These are phyloP conservation scores for Allomyces arbusculus DNA, from an alignment of 192 early-diverging fungal genomes.

Conservation along the genomic window DNA sequence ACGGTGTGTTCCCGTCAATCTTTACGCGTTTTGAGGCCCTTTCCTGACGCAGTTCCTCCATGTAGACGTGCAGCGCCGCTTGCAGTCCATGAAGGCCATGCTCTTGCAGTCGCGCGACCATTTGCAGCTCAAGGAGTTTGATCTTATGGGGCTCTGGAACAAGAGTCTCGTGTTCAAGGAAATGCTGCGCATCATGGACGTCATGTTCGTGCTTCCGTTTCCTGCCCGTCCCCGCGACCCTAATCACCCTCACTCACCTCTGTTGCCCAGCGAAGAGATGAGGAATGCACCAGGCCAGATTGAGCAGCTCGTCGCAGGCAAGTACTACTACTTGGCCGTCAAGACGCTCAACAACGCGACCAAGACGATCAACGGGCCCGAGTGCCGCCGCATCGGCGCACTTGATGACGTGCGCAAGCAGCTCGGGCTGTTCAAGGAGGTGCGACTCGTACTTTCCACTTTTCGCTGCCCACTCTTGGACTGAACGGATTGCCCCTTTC, in stretches of 20 bases:
- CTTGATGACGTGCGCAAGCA: slow-evolving; percentile 17
- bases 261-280: slow-evolving; percentile 20
- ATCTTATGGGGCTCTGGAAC: slow-evolving; percentile 36
- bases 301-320: slow-evolving; percentile 20
- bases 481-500: not conserved
- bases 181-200: slow-evolving; percentile 31
- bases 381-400: slow-evolving; percentile 30
- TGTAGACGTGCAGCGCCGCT: not conserved
- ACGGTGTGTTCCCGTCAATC: no score
- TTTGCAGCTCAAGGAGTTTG: slow-evolving; percentile 33
- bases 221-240: no score
- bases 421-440: slow-evolving; percentile 15
- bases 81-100: not conserved
- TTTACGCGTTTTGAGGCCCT: not conserved
- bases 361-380: slow-evolving; percentile 12
- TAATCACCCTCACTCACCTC: no score
- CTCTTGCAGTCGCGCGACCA: not conserved
- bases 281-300: slow-evolving; percentile 21
- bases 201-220: slow-evolving; percentile 11
- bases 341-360: slow-evolving; percentile 14
- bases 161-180: slow-evolving; percentile 38
- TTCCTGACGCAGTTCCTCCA: not conserved
- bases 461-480: no score
- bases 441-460: slow-evolving; percentile 2
- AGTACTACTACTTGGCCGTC: slow-evolving; percentile 28